Evolutionary conservation across 805 yeast genomes (phyloP).

Genomic region (Suhomyces prunicola): DNA sequence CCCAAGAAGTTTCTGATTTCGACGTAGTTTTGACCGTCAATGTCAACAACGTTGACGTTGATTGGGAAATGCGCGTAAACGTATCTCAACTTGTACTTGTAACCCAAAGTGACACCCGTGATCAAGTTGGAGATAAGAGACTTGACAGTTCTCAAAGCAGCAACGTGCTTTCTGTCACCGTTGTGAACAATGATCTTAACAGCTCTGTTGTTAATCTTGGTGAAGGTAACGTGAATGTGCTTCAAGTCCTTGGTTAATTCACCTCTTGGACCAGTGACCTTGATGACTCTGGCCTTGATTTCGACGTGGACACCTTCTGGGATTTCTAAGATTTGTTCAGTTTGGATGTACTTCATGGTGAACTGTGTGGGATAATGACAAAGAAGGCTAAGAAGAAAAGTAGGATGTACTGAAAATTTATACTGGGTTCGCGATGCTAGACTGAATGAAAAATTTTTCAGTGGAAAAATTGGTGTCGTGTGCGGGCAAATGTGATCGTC

Average conservation of each 20-base stretch:
- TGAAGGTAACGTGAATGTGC: conserved; percentile 93
- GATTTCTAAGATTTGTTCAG: conserved; percentile 75
- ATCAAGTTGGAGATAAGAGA: conserved; percentile 90
- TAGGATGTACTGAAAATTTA: not conserved
- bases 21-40: conserved; percentile 68
- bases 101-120: conserved; percentile 99
- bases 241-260: conserved; percentile 81
- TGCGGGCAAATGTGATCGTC: not conserved
- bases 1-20: conserved; percentile 99
- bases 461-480: conserved; percentile 6
- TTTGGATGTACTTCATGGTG: conserved; percentile 76
- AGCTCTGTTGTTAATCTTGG: conserved; percentile 65
- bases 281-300: conserved; percentile 87
- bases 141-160: conserved; percentile 98
- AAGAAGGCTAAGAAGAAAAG: not conserved
- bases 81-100: conserved; percentile 99
- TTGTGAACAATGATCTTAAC: conserved; percentile 92
- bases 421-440: not conserved
- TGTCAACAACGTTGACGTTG: conserved; percentile 87
- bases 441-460: conserved; percentile 7
- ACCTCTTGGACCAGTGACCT: conserved; percentile 98
- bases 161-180: conserved; percentile 99
- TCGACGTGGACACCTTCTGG: conserved; percentile 92
- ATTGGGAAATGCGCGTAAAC: conserved; percentile 99
- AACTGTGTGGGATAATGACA: not conserved